Conservation (phyloP, 441 rosid species). For the Daphne laureola region DNA sequence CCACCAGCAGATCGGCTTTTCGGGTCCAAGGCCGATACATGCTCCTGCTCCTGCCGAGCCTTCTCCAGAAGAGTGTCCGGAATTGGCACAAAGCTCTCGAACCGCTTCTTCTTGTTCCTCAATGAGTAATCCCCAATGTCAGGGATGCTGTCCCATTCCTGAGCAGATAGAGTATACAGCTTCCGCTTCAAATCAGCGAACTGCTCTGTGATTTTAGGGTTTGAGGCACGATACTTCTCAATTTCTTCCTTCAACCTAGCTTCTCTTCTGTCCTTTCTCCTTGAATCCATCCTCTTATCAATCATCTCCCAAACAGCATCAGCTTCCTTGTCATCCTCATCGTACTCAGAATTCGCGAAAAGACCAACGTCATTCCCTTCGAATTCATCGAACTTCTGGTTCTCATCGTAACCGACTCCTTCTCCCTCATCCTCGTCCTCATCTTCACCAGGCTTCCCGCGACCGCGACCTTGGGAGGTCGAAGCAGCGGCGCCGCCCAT, state of each 20-base stretch:
- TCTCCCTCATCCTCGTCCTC: conserved; percentile 86
- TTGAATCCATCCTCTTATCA: conserved; percentile 81
- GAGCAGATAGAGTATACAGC: conserved; percentile 53
- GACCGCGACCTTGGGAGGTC: conserved; percentile 50
- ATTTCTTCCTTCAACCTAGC: conserved; percentile 83
- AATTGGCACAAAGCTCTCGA: conserved; percentile 87
- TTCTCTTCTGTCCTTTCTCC: conserved; percentile 83
- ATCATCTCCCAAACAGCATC: conserved; percentile 93
- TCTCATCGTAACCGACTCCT: conserved; percentile 87
- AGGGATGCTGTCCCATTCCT: conserved; percentile 86
- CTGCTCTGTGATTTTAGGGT: conserved; percentile 88
- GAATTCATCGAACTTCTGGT: conserved; percentile 94
- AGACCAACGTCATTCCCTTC: conserved; percentile 95
- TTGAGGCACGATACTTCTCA: conserved; percentile 82
- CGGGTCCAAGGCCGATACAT: conserved; percentile 85
- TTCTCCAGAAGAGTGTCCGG: conserved; percentile 89
- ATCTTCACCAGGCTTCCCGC: conserved; percentile 63
- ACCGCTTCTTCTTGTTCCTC: conserved; percentile 80
- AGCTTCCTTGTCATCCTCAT: conserved; percentile 90
- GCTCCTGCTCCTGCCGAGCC: conserved; percentile 92
- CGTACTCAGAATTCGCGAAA: conserved; percentile 83
- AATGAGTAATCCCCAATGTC: conserved; percentile 88
- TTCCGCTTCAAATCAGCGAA: conserved; percentile 92
- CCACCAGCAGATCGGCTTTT: conserved; percentile 81
- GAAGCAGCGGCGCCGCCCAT: conserved; percentile 41